phyloP scores from a whole-genome alignment of 257 asterid genomes.

The Anisodus acutangulus region DNA sequence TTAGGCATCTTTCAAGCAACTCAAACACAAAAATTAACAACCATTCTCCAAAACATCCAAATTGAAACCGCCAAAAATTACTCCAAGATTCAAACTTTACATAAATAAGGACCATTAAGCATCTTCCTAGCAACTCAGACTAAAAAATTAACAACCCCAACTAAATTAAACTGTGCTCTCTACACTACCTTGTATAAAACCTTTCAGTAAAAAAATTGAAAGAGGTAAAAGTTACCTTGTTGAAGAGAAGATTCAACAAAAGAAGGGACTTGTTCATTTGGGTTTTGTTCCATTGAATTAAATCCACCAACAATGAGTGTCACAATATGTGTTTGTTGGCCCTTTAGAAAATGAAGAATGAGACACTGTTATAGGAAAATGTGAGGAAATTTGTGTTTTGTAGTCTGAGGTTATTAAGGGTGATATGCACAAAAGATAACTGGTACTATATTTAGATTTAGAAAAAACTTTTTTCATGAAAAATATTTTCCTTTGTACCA shows the following conservation, averaged over 20 bases:
- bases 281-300: slow-evolving; percentile 62
- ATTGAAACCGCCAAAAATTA: too few species aligned
- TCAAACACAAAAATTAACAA: too few species aligned
- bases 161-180: too few species aligned
- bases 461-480: too few species aligned
- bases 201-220: too few species aligned
- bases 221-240: too few species aligned
- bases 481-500: too few species aligned
- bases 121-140: not conserved
- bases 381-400: slow-evolving; percentile 50
- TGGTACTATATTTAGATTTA: too few species aligned
- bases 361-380: slow-evolving; percentile 37
- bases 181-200: too few species aligned
- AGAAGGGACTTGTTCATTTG: slow-evolving; percentile 35
- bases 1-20: not conserved
- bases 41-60: not conserved
- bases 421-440: too few species aligned
- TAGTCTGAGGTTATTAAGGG: too few species aligned
- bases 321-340: not conserved
- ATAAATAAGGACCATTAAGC: not conserved
- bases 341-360: not conserved
- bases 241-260: too few species aligned
- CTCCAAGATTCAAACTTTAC: not conserved
- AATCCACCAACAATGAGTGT: not conserved
- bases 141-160: not conserved